Evolutionary conservation across 371 early-diverging fungal genomes (phyloP).

Genomic region (Phascolomyces articulosus): DNA sequence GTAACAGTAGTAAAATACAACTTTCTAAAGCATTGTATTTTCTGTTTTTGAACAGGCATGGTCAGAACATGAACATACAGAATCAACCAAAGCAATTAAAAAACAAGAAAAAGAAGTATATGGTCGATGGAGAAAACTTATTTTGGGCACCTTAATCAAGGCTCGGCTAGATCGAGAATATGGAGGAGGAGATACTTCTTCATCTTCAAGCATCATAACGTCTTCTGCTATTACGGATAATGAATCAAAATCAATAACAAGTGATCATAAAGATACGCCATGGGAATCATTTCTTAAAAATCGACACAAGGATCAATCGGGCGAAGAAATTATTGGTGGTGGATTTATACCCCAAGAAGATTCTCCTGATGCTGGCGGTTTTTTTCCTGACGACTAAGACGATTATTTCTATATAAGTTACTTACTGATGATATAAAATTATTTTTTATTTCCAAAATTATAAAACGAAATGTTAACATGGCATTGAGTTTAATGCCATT

Average conservation of each 20-base stretch:
- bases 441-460: too few species aligned
- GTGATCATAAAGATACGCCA: not conserved
- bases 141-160: constrained; percentile 54
- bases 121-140: constrained; percentile 65
- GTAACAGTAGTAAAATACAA: too few species aligned
- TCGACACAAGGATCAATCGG: not conserved
- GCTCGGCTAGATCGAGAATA: constrained; percentile 61
- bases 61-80: constrained; percentile 43
- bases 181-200: constrained; percentile 22
- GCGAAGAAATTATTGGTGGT: constrained; percentile 3
- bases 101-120: constrained; percentile 55
- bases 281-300: constrained; percentile 17
- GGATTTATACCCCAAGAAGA: constrained; percentile 12
- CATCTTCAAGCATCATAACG: not conserved
- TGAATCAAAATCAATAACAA: not conserved
- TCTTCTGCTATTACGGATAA: not conserved
- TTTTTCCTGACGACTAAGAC: too few species aligned
- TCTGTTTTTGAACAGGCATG: constrained; percentile 41
- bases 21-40: too few species aligned
- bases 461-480: too few species aligned
- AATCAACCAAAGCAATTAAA: constrained; percentile 46
- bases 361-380: too few species aligned
- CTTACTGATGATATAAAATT: too few species aligned
- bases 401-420: too few species aligned
- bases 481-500: too few species aligned